Conservation (phyloP, 495 filamentous ascomycete genomes). For the Chaetomium cochliodes region DNA sequence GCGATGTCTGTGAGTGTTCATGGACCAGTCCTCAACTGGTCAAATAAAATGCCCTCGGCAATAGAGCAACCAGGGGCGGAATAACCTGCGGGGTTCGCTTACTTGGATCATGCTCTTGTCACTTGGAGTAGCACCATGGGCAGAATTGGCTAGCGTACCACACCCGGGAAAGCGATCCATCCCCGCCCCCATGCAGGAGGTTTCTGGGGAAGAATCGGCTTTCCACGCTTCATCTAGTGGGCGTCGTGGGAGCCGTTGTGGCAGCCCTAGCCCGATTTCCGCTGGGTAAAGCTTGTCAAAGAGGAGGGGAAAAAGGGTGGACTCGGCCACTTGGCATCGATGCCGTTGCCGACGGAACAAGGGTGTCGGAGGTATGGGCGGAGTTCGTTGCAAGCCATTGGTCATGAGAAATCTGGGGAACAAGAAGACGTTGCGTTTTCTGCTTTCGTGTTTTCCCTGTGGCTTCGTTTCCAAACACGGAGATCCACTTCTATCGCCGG, state of each 20-base stretch:
- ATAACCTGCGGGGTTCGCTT: neutral
- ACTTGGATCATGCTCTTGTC: neutral
- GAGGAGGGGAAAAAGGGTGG: neutral
- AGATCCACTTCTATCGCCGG: too few relatives aligned
- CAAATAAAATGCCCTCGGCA: neutral
- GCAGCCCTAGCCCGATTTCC: neutral
- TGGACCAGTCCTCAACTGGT: neutral
- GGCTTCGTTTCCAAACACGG: too few relatives aligned
- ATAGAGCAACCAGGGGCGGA: neutral
- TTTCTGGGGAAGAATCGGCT: neutral
- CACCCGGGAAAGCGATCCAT: neutral
- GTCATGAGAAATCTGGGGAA: neutral
- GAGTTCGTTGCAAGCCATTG: neutral
- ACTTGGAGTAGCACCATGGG: neutral
- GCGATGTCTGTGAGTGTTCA: conserved; percentile 3
- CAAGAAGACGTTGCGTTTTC: neutral
- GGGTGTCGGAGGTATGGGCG: conserved; percentile 15
- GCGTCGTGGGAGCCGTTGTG: neutral
- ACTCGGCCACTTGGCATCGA: conserved; percentile 14
- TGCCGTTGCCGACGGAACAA: conserved; percentile 6
- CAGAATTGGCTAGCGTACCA: neutral
- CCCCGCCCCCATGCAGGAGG: neutral
- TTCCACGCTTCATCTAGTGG: neutral
- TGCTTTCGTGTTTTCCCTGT: too few relatives aligned
- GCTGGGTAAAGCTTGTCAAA: neutral